Conservation (phyloP, 805 yeast species). For the Huiozyma naganishii region DNA sequence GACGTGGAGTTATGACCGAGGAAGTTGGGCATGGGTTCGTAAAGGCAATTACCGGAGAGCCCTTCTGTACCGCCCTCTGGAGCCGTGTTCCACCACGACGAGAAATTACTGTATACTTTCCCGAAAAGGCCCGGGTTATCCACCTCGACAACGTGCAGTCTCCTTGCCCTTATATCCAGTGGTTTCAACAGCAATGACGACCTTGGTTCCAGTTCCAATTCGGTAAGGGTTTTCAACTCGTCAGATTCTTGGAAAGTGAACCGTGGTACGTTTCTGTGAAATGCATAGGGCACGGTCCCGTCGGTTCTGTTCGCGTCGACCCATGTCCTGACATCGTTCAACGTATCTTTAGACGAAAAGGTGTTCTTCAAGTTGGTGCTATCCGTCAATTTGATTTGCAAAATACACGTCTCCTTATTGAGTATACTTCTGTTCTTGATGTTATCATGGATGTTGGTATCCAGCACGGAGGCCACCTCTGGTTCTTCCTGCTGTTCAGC, state of each 20-base stretch:
- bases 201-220: slow-evolving; percentile 55
- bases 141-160: slow-evolving; percentile 20
- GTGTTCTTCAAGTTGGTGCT: slow-evolving; percentile 46
- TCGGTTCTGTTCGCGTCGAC: slow-evolving; percentile 43
- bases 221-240: slow-evolving; percentile 43
- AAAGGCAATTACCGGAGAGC: neutral
- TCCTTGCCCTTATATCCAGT: slow-evolving; percentile 19
- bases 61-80: neutral
- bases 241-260: slow-evolving; percentile 52
- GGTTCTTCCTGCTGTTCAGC: neutral
- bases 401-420: slow-evolving; percentile 28
- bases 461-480: neutral
- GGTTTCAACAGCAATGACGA: slow-evolving; percentile 71
- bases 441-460: slow-evolving; percentile 21
- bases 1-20: neutral
- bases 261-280: slow-evolving; percentile 48
- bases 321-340: slow-evolving; percentile 53
- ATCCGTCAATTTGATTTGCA: slow-evolving; percentile 57
- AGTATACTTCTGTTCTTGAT: slow-evolving; percentile 15
- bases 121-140: slow-evolving; percentile 25
- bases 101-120: slow-evolving; percentile 25
- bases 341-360: slow-evolving; percentile 36
- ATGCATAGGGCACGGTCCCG: slow-evolving; percentile 34
- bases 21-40: neutral
- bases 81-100: slow-evolving; percentile 26